Conservation (phyloP, 495 filamentous ascomycete genomes). For the Xylaria sp. region DNA sequence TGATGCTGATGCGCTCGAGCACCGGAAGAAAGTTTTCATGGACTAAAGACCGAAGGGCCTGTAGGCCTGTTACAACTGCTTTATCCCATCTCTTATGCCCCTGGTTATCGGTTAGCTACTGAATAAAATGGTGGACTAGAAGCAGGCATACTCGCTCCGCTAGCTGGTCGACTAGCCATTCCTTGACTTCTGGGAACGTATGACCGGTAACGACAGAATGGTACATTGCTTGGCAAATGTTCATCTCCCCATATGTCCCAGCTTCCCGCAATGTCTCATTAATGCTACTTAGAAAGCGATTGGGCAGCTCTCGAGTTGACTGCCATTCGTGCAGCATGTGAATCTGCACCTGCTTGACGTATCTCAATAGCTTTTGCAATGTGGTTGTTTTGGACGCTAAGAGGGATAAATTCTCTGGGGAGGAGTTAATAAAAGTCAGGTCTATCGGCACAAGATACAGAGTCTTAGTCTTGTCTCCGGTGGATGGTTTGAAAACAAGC, state of each 20-base stretch:
- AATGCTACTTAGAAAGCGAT: conserved; percentile 75
- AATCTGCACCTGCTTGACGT: conserved; percentile 76
- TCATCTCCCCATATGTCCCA: conserved; percentile 44
- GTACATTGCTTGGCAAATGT: conserved; percentile 77
- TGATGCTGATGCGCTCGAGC: conserved; percentile 80
- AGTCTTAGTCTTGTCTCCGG: conserved; percentile 36
- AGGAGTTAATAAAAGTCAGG: conserved; percentile 78
- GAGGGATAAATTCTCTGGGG: conserved; percentile 79
- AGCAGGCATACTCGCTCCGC: conserved; percentile 72
- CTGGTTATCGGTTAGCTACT: conserved; percentile 50
- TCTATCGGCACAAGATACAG: conserved; percentile 78
- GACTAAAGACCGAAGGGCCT: conserved; percentile 75
- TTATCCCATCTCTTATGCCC: conserved; percentile 97
- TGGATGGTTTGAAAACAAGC: conserved; percentile 61
- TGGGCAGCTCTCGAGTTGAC: conserved; percentile 79
- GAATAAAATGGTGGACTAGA: neutral
- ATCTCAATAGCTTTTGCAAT: conserved; percentile 83
- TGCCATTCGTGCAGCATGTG: conserved; percentile 83
- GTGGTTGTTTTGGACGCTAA: conserved; percentile 86
- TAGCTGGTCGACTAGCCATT: conserved; percentile 90
- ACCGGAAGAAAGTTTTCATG: conserved; percentile 90
- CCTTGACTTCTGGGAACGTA: conserved; percentile 75
- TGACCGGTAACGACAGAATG: conserved; percentile 87
- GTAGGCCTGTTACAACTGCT: conserved; percentile 75
- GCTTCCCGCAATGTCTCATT: conserved; percentile 63